Evolutionary conservation across 1,139 yeast genomes (phyloP).

Genomic region (Geotrichum restrictum): DNA sequence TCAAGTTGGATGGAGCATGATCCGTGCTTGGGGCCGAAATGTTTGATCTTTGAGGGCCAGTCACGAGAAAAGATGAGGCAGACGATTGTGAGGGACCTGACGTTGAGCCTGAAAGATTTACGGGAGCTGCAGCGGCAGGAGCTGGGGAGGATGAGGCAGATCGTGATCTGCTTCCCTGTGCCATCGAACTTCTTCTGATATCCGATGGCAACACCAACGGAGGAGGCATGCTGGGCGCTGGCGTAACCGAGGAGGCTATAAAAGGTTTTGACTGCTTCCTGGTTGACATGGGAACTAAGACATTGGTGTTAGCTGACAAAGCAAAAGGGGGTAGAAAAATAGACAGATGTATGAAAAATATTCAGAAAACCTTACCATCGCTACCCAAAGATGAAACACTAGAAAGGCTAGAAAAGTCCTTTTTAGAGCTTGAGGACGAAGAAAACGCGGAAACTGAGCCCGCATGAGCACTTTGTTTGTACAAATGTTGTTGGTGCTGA

Average conservation of each 20-base stretch:
- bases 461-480: constrained; percentile 3
- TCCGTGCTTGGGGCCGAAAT: constrained; percentile 11
- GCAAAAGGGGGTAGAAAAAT: constrained; percentile 7
- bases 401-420: constrained; percentile 13
- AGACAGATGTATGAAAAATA: neutral
- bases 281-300: constrained; percentile 2
- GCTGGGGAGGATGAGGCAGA: constrained; percentile 22
- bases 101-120: neutral
- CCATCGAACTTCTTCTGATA: constrained; percentile 30
- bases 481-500: constrained; percentile 3
- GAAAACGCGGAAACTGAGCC: constrained; percentile 16
- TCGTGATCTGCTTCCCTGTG: constrained; percentile 19
- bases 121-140: constrained; percentile 17
- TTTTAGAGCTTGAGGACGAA: constrained; percentile 12
- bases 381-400: constrained; percentile 11
- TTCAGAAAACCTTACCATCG: constrained; percentile 14
- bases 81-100: neutral
- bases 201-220: constrained; percentile 35
- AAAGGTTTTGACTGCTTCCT: constrained; percentile 11
- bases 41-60: constrained; percentile 9
- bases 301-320: constrained; percentile 13
- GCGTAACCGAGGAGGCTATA: constrained; percentile 18
- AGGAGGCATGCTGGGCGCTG: constrained; percentile 20
- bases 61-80: constrained; percentile 5
- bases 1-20: neutral